Evolutionary conservation across 2,329 filamentous ascomycete species (phyloP).

Genomic region (Mycosphaerelloides madeirae): DNA sequence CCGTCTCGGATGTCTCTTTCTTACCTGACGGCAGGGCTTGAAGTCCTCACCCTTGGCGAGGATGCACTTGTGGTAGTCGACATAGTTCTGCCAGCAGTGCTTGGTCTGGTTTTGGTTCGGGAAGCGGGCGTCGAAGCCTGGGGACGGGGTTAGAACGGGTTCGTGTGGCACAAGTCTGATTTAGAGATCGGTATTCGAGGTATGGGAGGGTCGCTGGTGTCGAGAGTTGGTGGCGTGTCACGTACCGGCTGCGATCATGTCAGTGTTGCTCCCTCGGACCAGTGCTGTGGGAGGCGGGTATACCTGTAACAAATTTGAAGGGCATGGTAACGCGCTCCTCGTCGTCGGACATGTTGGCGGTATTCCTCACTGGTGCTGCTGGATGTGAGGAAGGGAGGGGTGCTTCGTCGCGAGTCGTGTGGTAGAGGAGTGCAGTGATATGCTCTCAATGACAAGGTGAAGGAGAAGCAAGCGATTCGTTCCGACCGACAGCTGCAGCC

Average conservation of each 20-base stretch:
- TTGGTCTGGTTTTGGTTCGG: conserved; percentile 97
- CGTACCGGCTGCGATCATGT: conserved; percentile 32
- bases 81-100: conserved; percentile 99
- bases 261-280: conserved; percentile 13
- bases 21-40: conserved; percentile 91
- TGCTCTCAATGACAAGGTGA: conserved; percentile 9
- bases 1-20: conserved; percentile 9
- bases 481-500: conserved; percentile 2
- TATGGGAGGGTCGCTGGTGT: not conserved
- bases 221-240: conserved; percentile 4
- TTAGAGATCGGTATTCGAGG: not conserved
- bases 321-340: conserved; percentile 92
- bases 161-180: not conserved
- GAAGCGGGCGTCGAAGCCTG: conserved; percentile 98
- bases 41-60: conserved; percentile 98
- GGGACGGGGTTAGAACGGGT: conserved; percentile 1
- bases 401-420: conserved; percentile 21
- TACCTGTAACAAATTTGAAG: conserved; percentile 99
- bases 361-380: conserved; percentile 21
- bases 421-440: conserved; percentile 8
- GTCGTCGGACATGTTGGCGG: conserved; percentile 82
- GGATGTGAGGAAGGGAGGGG: conserved; percentile 13
- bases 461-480: conserved; percentile 7
- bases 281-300: conserved; percentile 35
- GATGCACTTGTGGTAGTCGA: conserved; percentile 99